A percentile compares a stretch with the other conserved stretches of the same genome.
phyloP scores from a whole-genome alignment of 2,329 filamentous ascomycete genomes.

The Fusarium avenaceum region DNA sequence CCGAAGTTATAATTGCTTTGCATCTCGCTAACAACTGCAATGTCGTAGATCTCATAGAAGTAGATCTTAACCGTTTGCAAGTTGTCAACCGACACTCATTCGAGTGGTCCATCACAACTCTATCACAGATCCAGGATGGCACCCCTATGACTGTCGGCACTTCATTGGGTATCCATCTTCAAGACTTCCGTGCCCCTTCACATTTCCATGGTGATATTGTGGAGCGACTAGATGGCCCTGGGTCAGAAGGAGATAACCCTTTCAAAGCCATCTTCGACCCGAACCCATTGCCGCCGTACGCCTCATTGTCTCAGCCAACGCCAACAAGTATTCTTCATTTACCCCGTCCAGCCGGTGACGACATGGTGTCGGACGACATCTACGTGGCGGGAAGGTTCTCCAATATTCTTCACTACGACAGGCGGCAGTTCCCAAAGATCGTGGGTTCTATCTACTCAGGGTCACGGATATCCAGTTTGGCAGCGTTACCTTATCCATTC shows the following conservation, averaged over 20 bases:
- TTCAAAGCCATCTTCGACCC: conserved; percentile 63
- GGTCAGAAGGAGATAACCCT: conserved; percentile 47
- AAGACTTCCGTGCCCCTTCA: conserved; percentile 75
- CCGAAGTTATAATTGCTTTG: not conserved
- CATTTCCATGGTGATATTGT: conserved; percentile 51
- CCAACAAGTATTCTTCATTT: conserved; percentile 87
- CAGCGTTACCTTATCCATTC: conserved; percentile 77
- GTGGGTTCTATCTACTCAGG: conserved; percentile 86
- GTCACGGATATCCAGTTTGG: conserved; percentile 79
- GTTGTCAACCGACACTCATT: conserved; percentile 78
- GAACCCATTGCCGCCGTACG: conserved; percentile 70
- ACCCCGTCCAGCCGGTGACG: conserved; percentile 65
- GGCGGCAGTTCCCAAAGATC: conserved; percentile 84
- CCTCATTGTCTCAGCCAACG: conserved; percentile 82
- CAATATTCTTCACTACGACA: conserved; percentile 89
- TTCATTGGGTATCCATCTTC: conserved; percentile 82
- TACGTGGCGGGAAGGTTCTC: conserved; percentile 92
- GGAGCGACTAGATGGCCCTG: conserved; percentile 55
- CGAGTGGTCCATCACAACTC: conserved; percentile 84
- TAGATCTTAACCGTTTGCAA: conserved; percentile 81
- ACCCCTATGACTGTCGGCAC: conserved; percentile 88
- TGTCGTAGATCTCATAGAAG: conserved; percentile 74
- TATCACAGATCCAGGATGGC: conserved; percentile 76
- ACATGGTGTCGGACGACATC: conserved; percentile 79
- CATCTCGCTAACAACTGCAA: conserved; percentile 1